A percentile compares a stretch with the other conserved stretches of the same genome.
Conservation (phyloP, 1,284 basidiomycete species). For the Puccinia coronata region DNA sequence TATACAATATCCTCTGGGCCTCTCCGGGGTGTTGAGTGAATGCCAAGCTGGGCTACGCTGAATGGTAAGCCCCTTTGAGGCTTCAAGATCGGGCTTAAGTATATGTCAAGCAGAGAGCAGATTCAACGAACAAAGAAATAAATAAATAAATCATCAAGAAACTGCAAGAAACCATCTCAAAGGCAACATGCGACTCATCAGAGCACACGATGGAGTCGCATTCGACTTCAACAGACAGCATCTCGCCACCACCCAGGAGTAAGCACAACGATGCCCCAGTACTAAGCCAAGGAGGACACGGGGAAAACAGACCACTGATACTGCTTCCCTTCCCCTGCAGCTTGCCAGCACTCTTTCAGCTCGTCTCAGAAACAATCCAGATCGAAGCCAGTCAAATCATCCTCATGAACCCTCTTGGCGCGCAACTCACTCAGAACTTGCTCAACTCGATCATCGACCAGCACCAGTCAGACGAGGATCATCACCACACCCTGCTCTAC, state of each 20-base stretch:
- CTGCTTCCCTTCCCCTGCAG: not conserved
- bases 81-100: not conserved
- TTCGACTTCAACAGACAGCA: conserved; percentile 42
- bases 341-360: conserved; percentile 23
- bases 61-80: not conserved
- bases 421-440: conserved; percentile 42
- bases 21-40: too few relatives aligned
- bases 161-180: not conserved
- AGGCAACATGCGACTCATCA: conserved; percentile 44
- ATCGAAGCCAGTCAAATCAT: conserved; percentile 32
- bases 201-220: conserved; percentile 46
- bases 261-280: not conserved
- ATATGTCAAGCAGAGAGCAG: too few relatives aligned
- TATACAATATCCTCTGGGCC: too few relatives aligned
- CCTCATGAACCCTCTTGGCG: conserved; percentile 42
- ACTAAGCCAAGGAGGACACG: not conserved
- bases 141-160: not conserved
- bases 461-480: not conserved
- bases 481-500: conserved; percentile 33
- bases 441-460: conserved; percentile 37
- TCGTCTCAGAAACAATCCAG: conserved; percentile 28
- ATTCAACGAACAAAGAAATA: not conserved
- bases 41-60: too few relatives aligned
- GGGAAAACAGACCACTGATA: not conserved
- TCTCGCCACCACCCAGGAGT: conserved; percentile 23